Evolutionary conservation across 2,329 filamentous ascomycete genomes (phyloP), one percentile per base, ranked within the genome.

Genomic region (Cladosporium sp.): DNA sequence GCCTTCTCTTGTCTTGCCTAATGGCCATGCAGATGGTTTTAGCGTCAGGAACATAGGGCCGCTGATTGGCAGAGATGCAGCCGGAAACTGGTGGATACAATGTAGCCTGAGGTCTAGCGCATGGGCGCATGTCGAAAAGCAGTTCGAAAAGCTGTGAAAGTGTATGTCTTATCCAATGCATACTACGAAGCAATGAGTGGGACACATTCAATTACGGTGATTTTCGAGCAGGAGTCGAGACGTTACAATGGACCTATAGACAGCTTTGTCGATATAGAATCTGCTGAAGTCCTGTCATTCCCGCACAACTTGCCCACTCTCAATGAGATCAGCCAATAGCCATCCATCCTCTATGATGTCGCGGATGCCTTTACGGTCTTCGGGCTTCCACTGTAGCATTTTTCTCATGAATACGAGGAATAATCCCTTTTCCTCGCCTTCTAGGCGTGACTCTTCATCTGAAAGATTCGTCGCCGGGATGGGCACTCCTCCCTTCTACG

Each of bases 341-440:
- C 70, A 74, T 62, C 71, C 71, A 30, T 70, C 68, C 16, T 58
- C 49, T 62, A 67, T 70, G 23, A 72, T 54, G 18, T 69, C 67
- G 65, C 71, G 25, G 68, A 69, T 11, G 67, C 69, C 62, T 7
- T 58, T 56, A 18, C 76, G 68, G 48, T 76, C 71, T 39, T 78
- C 76, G 0, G 76, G 77, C 32, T 67, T 72, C 77, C 76, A 78
- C 30, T 73, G 71, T 56, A 79, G 66, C 74, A 78, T 77, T 62
- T 72, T 75, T 25, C 71, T 68, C 67, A 78, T 69, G 48, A 77
- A 77, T 3, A 54, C 54, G 28, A 79, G 49, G 58, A 78, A 79
- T 0, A 62, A 23, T 23, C 68, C 56, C 64, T 75, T 75, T 25
- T 74, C 66, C 11, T 73, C 63, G 8, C 69, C 70, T n/a, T 63